Conservation (phyloP, 176 grass and related monocot genomes). For the Eleusine coracana region DNA sequence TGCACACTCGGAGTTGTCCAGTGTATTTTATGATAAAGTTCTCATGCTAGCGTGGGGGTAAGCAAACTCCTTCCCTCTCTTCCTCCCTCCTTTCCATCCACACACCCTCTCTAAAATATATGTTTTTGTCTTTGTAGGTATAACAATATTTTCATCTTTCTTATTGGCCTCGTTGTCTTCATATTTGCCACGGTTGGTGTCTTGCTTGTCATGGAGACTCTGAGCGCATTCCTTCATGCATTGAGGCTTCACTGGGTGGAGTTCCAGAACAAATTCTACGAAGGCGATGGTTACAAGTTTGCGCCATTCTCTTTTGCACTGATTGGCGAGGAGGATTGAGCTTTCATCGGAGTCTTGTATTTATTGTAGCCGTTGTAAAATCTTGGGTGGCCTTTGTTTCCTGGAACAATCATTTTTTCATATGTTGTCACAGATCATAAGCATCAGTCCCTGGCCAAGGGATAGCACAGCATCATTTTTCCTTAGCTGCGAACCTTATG, state of each 20-base stretch:
- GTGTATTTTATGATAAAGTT: slow-evolving; percentile 95
- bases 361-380: slow-evolving; percentile 46
- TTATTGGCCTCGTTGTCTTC: slow-evolving; percentile 64
- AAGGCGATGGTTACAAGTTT: slow-evolving; percentile 99
- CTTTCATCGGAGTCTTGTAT: slow-evolving; percentile 14
- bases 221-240: slow-evolving; percentile 94
- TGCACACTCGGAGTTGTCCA: slow-evolving; percentile 88
- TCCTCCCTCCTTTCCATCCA: neutral
- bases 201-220: slow-evolving; percentile 95
- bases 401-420: slow-evolving; percentile 49
- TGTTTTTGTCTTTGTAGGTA: slow-evolving; percentile 55
- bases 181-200: slow-evolving; percentile 75
- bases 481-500: slow-evolving; percentile 38
- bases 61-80: slow-evolving; percentile 24
- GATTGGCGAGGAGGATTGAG: slow-evolving; percentile 67
- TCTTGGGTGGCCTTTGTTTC: slow-evolving; percentile 38
- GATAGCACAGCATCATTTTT: slow-evolving; percentile 36
- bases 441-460: slow-evolving; percentile 30
- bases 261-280: slow-evolving; percentile 98
- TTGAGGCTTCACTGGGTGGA: slow-evolving; percentile 99
- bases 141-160: slow-evolving; percentile 55
- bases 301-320: slow-evolving; percentile 74
- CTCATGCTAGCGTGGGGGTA: slow-evolving; percentile 76
- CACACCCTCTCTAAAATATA: neutral
- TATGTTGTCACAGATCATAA: slow-evolving; percentile 50